phyloP scores from a whole-genome alignment of 2,329 filamentous ascomycete genomes.

The Monilinia aucupariae region DNA sequence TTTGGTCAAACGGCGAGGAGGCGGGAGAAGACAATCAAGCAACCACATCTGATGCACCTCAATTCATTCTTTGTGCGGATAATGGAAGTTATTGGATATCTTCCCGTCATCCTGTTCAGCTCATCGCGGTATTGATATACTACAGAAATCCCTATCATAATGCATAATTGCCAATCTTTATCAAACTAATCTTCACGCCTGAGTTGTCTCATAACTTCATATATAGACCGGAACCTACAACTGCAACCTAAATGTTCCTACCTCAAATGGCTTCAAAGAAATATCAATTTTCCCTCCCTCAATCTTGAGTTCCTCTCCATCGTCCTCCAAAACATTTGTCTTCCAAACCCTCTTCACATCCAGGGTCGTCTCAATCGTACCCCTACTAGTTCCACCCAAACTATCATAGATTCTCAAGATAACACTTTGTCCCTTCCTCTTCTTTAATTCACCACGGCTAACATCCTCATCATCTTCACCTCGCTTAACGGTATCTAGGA shows the following conservation, averaged over 20 bases:
- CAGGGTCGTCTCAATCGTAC: slow-evolving; percentile 60
- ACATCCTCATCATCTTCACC: slow-evolving; percentile 83
- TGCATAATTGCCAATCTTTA: background rate
- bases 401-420: slow-evolving; percentile 85
- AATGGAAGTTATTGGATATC: background rate
- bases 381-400: slow-evolving; percentile 73
- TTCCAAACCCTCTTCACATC: slow-evolving; percentile 72
- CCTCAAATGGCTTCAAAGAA: slow-evolving; percentile 73
- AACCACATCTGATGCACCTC: too few relatives aligned
- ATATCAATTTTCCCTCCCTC: slow-evolving; percentile 51
- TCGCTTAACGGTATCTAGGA: slow-evolving; percentile 88
- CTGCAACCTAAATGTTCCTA: slow-evolving; percentile 70
- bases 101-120: background rate
- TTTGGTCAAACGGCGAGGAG: background rate
- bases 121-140: background rate
- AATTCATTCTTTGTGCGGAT: background rate
- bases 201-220: background rate
- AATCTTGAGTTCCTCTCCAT: slow-evolving; percentile 57
- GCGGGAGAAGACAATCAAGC: background rate
- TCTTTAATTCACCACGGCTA: slow-evolving; percentile 54
- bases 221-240: slow-evolving; percentile 34
- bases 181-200: background rate
- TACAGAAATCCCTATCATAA: background rate
- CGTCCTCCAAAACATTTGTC: slow-evolving; percentile 85
- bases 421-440: slow-evolving; percentile 68